A percentile compares a stretch with the other conserved stretches of the same genome.
These are phyloP conservation scores for Aspergillus glaucus DNA, from an alignment of 2,329 filamentous ascomycete species.

Conservation along the genomic window DNA sequence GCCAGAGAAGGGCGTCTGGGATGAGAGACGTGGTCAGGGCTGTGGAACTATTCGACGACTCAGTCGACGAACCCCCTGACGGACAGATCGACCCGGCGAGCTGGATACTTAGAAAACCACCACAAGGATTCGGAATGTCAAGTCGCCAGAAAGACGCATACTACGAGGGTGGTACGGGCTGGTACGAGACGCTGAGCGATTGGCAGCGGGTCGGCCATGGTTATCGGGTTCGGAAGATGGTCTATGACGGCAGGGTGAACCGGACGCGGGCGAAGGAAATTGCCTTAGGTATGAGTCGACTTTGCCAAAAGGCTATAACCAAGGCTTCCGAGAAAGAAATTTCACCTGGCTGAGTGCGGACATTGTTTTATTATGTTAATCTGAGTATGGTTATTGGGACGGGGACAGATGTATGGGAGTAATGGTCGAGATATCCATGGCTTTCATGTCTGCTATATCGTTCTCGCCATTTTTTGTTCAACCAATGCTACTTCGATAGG, in stretches of 20 bases:
- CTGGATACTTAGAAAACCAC: constrained; percentile 37
- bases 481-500: background rate
- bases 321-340: background rate
- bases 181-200: constrained; percentile 34
- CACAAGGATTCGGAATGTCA: constrained; percentile 32
- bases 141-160: constrained; percentile 30
- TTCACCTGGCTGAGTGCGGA: background rate
- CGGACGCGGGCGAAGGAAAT: constrained; percentile 26
- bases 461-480: constrained; percentile 1
- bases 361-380: background rate
- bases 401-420: background rate
- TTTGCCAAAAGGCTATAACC: constrained; percentile 9
- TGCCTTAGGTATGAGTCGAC: constrained; percentile 14
- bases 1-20: constrained; percentile 24
- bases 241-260: constrained; percentile 33
- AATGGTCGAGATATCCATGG: background rate
- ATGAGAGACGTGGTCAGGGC: constrained; percentile 22
- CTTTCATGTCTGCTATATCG: background rate
- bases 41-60: constrained; percentile 29
- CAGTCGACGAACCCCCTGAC: constrained; percentile 33
- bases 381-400: background rate
- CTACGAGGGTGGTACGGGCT: constrained; percentile 35
- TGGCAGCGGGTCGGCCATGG: constrained; percentile 32
- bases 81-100: constrained; percentile 34
- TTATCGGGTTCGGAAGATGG: constrained; percentile 31